phyloP scores from a whole-genome alignment of 1,284 basidiomycete species.

The Rhodotorula sp. region DNA sequence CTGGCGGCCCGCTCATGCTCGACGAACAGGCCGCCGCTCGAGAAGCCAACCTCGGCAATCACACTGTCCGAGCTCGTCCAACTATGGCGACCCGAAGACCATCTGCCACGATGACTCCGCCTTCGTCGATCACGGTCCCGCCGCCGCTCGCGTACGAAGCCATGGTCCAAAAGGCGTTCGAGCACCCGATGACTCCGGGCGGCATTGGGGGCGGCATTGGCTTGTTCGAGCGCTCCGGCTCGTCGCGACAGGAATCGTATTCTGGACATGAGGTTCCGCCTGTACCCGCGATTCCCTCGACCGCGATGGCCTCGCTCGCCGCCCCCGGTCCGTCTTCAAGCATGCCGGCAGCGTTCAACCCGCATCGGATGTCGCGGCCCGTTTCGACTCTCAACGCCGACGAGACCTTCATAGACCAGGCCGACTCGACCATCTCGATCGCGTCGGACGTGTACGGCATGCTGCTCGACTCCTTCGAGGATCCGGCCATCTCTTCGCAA shows the following conservation, averaged over 20 bases:
- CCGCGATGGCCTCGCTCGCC: background rate
- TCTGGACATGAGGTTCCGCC: conserved; percentile 7
- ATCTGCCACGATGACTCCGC: background rate
- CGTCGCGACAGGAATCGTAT: background rate
- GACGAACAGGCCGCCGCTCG: background rate
- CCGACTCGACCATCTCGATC: conserved; percentile 53
- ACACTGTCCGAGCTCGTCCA: conserved; percentile 17
- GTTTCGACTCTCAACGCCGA: conserved; percentile 49
- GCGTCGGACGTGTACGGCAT: conserved; percentile 54
- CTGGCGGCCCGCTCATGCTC: conserved; percentile 10
- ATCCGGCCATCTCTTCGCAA: conserved; percentile 27
- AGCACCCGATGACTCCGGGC: conserved; percentile 39
- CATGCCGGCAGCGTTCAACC: conserved; percentile 2
- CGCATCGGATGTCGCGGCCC: conserved; percentile 27
- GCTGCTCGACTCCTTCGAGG: conserved; percentile 53
- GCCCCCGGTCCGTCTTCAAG: background rate
- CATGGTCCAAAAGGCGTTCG: conserved; percentile 37
- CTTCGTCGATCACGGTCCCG: conserved; percentile 23
- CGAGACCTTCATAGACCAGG: conserved; percentile 53
- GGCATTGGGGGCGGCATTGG: conserved; percentile 25
- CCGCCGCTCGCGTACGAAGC: conserved; percentile 25
- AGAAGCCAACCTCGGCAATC: background rate
- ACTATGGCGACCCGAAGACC: background rate
- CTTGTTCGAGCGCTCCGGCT: conserved; percentile 5
- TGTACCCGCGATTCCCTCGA: background rate